Base-by-base conservation (phyloP, 495 filamentous ascomycete species). In the Amniculicola lignicola region DNA sequence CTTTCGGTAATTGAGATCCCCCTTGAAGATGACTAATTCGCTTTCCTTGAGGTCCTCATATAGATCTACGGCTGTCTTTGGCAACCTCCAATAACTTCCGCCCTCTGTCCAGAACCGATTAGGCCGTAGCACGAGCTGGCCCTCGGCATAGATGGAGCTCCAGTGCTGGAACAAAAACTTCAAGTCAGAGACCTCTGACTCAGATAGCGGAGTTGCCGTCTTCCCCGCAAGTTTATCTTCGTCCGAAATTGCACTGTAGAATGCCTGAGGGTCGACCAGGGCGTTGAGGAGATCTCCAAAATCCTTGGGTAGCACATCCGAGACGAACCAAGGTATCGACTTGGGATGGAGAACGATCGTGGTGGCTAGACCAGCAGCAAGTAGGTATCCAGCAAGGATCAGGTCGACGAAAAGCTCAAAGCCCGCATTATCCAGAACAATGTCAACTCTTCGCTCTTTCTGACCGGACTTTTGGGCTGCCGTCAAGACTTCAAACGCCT, bases 351-450 rank as follows among this genome's bases (percentile, higher is more conserved):
- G 79, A n/a, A 96, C 83, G 12, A 97, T 77, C 4, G 79, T 82
- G 0, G 91, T 95, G 0, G 92, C 93, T 15, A 98, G 77, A 0
- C 85, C 87, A 3, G 88, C 72, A 0, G 85, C 82, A 5, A 98
- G 75, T 2, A 98, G 76, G 65, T 93, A 98, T 2, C 90, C 93
- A 4, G 87, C 90, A 2, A 98, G 77, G 38, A 96, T 84, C 10
- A 97, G 75, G 64, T 98, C 93, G 52, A 96, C 93, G 67, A 87
- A 97, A 7, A 98, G 78, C 74, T 98, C 94, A 63, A 97, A 97
- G 3, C 93, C 94, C 29, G 93, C 89, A 63, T 97, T 97, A 65
- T 97, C 93, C 2, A 97, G 81, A 11, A 98, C 83, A 48, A 98
- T 93, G 57, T 97, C 92, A 1, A 98, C 86, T 9, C 86, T 75